Evolutionary conservation across 805 yeast genomes (phyloP), one percentile per base, ranked within the genome.

Genomic region (Saturnispora serradocipensis): DNA sequence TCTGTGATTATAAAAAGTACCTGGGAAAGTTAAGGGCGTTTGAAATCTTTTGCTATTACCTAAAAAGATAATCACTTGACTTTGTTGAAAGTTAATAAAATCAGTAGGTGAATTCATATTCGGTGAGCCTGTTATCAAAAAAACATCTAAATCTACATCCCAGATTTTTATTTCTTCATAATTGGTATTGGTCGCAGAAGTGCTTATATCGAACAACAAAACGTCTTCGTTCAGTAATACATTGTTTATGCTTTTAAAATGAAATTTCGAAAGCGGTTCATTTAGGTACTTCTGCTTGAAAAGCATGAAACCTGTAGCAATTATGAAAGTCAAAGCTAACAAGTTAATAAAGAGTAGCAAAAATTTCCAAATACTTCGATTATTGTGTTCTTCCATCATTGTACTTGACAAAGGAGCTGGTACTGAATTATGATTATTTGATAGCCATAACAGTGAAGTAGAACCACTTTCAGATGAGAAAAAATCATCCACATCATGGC

Each of bases 91-190:
- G 18, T 18, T 10, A 9, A 9, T 2, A 18, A 9, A 38, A 18
- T 18, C 16, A 4, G 11, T 18, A 7, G 8, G 15, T 9, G 13
- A 38, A 7, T 38, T 13, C 25, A 38, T 18, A 38, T 38, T 38
- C 4, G 8, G 20, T 3, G 42, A 18, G 34, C 63, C 61, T 1
- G 69, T 66, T 3, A 61, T 49, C 8, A 68, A 38, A 39, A 68
- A 66, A 1, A 68, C 61, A 54, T 68, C 71, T 20, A 68, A 38
- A 52, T 67, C 65, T 59, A 62, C 54, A n/a, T 61, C 56, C 63
- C 66, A 63, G 7, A 68, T 59, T 6, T 55, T 43, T 4, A 67
- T 53, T 50, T 65, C 67, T 54, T 67, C 70, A n/a, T 62, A 52
- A 51, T 68, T 67, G 7, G 52, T 43, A 54, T 67, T 66, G 13